Percentiles rank a stretch among this genome's conserved stretches.
Evolutionary conservation across 1,284 basidiomycete species (phyloP).

Genomic region (Papiliotrema laurentii): DNA sequence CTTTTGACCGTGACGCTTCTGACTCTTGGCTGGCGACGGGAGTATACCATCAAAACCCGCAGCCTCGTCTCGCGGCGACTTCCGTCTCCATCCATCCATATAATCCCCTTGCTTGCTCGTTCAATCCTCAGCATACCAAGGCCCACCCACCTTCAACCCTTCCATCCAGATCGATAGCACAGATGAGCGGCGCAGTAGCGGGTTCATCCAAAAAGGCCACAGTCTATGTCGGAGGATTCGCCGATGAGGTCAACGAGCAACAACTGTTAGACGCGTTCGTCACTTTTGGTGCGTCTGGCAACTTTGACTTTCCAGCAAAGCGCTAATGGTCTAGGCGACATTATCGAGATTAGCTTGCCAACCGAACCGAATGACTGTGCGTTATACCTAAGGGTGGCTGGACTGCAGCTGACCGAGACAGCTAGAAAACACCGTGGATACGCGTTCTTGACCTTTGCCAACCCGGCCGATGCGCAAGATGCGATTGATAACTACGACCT

Average conservation of each 20-base stretch:
- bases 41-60: too few species aligned
- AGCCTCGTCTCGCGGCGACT: too few species aligned
- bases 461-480: constrained; percentile 44
- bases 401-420: background rate
- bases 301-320: background rate
- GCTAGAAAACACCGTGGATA: constrained; percentile 40
- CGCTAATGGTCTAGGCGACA: constrained; percentile 31
- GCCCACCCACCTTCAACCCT: background rate
- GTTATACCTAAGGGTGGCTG: constrained; percentile 1
- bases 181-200: constrained; percentile 8
- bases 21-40: too few species aligned
- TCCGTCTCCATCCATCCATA: too few species aligned
- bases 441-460: constrained; percentile 47
- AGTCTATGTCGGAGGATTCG: constrained; percentile 44
- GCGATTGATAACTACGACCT: constrained; percentile 49
- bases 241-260: constrained; percentile 39
- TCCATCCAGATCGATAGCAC: background rate
- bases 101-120: too few species aligned
- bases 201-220: constrained; percentile 30
- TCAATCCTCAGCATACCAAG: too few species aligned
- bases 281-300: constrained; percentile 38
- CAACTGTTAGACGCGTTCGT: constrained; percentile 45
- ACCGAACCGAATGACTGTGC: constrained; percentile 39
- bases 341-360: constrained; percentile 45
- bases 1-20: too few species aligned